Percentiles rank a stretch among this genome's conserved stretches.
phyloP scores from a whole-genome alignment of 495 filamentous ascomycete genomes.

The Lophiotrema nucula region DNA sequence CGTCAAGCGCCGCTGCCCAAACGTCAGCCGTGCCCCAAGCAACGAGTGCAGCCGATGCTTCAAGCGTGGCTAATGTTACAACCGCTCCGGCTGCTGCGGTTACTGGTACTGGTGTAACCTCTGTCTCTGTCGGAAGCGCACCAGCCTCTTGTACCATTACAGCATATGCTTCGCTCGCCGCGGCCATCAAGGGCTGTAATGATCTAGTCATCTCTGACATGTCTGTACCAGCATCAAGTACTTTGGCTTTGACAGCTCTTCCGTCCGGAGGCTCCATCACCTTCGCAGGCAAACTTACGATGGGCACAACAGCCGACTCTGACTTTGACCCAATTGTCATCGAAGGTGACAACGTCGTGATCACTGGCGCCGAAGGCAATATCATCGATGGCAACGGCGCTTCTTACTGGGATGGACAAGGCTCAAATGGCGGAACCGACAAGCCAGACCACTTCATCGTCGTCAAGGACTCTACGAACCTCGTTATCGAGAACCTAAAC shows the following conservation, averaged over 20 bases:
- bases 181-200: slow-evolving; percentile 38
- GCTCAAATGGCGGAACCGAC: slow-evolving; percentile 30
- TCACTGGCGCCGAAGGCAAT: slow-evolving; percentile 43
- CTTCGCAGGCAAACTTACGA: slow-evolving; percentile 46
- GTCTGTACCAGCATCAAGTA: slow-evolving; percentile 41
- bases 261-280: slow-evolving; percentile 45
- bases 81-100: no score
- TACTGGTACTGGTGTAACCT: background rate
- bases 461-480: slow-evolving; percentile 37
- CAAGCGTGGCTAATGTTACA: no score
- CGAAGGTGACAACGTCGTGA: slow-evolving; percentile 44
- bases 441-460: slow-evolving; percentile 52
- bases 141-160: slow-evolving; percentile 43
- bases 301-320: slow-evolving; percentile 43
- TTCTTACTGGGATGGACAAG: slow-evolving; percentile 51
- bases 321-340: slow-evolving; percentile 35
- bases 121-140: background rate
- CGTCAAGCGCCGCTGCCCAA: no score
- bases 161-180: slow-evolving; percentile 46
- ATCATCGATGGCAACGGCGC: slow-evolving; percentile 50
- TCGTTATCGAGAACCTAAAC: slow-evolving; percentile 41
- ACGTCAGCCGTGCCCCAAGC: no score
- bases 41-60: no score
- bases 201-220: slow-evolving; percentile 23
- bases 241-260: slow-evolving; percentile 43